Percentiles rank a stretch among this genome's conserved stretches.
Conservation (phyloP, 2,329 filamentous ascomycete species). For the Paracamarosporium sp. region DNA sequence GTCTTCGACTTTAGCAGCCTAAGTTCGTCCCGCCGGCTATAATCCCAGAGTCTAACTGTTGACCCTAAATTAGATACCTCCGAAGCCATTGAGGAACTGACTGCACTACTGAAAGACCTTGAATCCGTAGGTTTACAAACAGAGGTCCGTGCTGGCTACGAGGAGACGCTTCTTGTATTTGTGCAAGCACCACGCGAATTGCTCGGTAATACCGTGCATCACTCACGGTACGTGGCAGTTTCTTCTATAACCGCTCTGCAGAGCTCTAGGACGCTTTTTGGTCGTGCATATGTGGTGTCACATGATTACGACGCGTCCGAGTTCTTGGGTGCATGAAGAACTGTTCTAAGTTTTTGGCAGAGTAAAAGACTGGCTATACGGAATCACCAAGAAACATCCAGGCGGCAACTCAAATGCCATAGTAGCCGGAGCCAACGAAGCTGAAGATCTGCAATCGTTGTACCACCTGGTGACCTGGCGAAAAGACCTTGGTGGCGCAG, state of each 20-base stretch:
- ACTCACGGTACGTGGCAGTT: conserved; percentile 28
- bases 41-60: not conserved
- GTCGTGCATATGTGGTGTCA: not conserved
- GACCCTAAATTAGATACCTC: conserved; percentile 19
- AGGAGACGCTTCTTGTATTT: conserved; percentile 37
- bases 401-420: conserved; percentile 43
- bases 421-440: conserved; percentile 73
- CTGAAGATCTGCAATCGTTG: conserved; percentile 78
- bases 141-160: conserved; percentile 38
- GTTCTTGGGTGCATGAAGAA: not conserved
- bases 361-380: conserved; percentile 85
- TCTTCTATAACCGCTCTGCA: not conserved
- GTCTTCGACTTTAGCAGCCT: conserved; percentile 36
- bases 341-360: conserved; percentile 48
- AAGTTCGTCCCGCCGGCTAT: conserved; percentile 23
- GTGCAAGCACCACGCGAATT: conserved; percentile 37
- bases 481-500: conserved; percentile 77
- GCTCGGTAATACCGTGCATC: conserved; percentile 39
- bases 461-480: conserved; percentile 79
- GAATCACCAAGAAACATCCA: conserved; percentile 71
- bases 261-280: not conserved
- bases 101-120: conserved; percentile 29
- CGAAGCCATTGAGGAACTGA: conserved; percentile 29
- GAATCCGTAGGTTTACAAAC: conserved; percentile 37
- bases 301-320: not conserved